Conservation (phyloP, 202 grass and related monocot genomes). For the Miscanthus sacchariflorus region DNA sequence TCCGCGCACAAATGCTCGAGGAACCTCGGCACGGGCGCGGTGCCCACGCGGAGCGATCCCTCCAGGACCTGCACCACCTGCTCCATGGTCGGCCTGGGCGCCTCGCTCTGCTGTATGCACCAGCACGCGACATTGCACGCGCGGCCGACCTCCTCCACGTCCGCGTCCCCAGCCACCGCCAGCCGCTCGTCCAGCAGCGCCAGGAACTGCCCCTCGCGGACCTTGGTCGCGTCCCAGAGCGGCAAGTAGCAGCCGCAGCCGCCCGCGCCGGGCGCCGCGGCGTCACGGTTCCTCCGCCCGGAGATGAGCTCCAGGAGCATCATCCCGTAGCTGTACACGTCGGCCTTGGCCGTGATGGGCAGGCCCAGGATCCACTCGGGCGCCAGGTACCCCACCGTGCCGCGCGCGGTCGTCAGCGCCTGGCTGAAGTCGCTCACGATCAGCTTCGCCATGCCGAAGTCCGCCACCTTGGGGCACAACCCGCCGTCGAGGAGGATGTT, state of each 20-base stretch:
- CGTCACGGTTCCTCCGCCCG: conserved; percentile 48
- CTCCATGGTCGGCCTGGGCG: conserved; percentile 49
- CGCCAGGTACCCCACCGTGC: conserved; percentile 86
- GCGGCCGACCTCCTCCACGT: conserved; percentile 38
- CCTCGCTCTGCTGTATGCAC: conserved; percentile 57
- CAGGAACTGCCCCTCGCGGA: conserved; percentile 25
- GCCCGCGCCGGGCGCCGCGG: not conserved
- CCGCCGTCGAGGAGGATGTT: conserved; percentile 82
- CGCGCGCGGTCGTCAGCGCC: conserved; percentile 77
- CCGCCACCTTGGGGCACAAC: conserved; percentile 48
- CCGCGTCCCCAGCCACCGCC: conserved; percentile 30
- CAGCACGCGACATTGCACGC: conserved; percentile 55
- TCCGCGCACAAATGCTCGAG: conserved; percentile 14
- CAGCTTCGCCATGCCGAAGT: conserved; percentile 63
- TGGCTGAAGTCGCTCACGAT: conserved; percentile 44
- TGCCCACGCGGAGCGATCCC: conserved; percentile 31
- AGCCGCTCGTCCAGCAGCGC: conserved; percentile 51
- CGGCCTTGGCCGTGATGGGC: conserved; percentile 88
- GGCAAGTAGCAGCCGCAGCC: conserved; percentile 37
- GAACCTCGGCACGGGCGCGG: conserved; percentile 47
- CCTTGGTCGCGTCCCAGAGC: conserved; percentile 46
- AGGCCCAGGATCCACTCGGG: conserved; percentile 93
- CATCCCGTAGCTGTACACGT: conserved; percentile 98
- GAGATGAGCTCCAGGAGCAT: conserved; percentile 81
- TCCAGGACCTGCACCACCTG: conserved; percentile 52